Evolutionary conservation across 129 eudicot species (phyloP).

Genomic region (Chrysanthemum lavandulifolium): DNA sequence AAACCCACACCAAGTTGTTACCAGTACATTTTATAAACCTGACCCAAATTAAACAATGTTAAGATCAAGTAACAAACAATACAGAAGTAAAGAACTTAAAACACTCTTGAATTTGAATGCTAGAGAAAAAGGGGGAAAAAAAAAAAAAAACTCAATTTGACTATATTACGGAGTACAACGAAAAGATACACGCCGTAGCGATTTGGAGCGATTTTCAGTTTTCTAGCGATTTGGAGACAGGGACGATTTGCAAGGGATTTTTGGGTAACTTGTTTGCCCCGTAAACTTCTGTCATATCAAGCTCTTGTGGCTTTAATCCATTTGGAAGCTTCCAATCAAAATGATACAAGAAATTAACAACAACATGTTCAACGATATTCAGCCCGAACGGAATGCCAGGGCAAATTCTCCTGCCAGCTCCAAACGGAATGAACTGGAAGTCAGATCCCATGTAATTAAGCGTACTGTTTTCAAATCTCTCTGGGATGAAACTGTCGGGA

Average conservation of each 20-base stretch:
- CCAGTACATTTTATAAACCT: not conserved
- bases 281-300: constrained; percentile 13
- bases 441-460: not conserved
- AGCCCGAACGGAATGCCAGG: not conserved
- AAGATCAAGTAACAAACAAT: no score
- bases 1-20: no score
- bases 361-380: constrained; percentile 5
- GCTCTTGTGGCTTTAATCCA: constrained; percentile 1
- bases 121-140: not conserved
- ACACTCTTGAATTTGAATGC: not conserved
- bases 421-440: constrained; percentile 11
- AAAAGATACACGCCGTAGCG: not conserved
- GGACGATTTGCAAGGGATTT: not conserved
- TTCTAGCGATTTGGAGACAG: not conserved
- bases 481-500: constrained; percentile 9
- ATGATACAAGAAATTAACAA: not conserved
- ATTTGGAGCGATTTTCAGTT: no score
- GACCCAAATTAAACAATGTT: not conserved
- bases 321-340: constrained; percentile 17
- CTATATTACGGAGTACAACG: not conserved
- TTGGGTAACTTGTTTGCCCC: not conserved
- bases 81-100: not conserved
- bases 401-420: constrained; percentile 10
- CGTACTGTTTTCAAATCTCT: constrained; percentile 9
- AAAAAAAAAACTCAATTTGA: no score